These are phyloP conservation scores for Podosphaera leucotricha DNA, from an alignment of 2,329 filamentous ascomycete genomes.

Conservation along the genomic window DNA sequence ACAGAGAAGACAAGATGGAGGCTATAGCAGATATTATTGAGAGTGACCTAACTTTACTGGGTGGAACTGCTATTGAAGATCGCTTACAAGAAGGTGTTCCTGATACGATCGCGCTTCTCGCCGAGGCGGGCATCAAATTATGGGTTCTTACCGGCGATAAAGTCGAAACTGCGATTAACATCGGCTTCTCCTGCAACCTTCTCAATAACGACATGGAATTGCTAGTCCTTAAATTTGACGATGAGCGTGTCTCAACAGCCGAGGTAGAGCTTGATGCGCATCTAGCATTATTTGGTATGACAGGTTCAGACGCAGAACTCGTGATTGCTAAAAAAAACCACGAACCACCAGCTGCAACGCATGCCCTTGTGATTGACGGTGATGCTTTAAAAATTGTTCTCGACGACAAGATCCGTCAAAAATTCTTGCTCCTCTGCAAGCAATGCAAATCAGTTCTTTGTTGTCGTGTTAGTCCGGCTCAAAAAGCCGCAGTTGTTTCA, in stretches of 20 bases:
- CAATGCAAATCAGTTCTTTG: conserved; percentile 92
- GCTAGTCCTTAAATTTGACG: conserved; percentile 66
- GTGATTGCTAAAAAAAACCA: conserved; percentile 58
- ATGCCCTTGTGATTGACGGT: conserved; percentile 85
- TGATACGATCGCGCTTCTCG: conserved; percentile 78
- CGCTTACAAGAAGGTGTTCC: conserved; percentile 90
- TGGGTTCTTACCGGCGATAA: conserved; percentile 98
- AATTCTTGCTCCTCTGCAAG: conserved; percentile 87
- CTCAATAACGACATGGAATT: conserved; percentile 96
- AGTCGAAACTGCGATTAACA: conserved; percentile 98
- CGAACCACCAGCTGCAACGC: conserved; percentile 63
- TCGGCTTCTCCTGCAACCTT: conserved; percentile 95
- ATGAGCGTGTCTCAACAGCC: conserved; percentile 39
- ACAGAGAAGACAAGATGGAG: conserved; percentile 85
- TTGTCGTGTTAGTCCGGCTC: conserved; percentile 86
- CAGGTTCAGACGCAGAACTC: conserved; percentile 68
- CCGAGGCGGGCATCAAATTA: conserved; percentile 85
- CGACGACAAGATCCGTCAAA: conserved; percentile 61
- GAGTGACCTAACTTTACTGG: conserved; percentile 64
- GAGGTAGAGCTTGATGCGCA: conserved; percentile 53
- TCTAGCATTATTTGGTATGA: conserved; percentile 50
- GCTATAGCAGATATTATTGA: conserved; percentile 77
- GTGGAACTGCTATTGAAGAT: conserved; percentile 94
- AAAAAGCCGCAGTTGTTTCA: conserved; percentile 88
- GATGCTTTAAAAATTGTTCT: conserved; percentile 80